Evolutionary conservation across 768 basidiomycete species (phyloP).

Genomic region (Clitopilus hobsonii): DNA sequence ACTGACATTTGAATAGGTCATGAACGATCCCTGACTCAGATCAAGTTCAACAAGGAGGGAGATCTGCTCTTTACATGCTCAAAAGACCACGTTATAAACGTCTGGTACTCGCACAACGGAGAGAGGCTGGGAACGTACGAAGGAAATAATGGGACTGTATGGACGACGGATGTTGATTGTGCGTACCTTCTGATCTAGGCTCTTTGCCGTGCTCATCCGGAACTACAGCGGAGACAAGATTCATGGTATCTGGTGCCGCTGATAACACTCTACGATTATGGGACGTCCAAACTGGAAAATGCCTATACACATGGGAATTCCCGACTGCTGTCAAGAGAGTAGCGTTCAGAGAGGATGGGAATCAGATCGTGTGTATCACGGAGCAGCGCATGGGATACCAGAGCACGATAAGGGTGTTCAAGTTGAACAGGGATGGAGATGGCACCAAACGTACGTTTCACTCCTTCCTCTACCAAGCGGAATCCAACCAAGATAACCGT

Average conservation of each 20-base stretch:
- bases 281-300: conserved; percentile 86
- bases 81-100: conserved; percentile 93
- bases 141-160: conserved; percentile 93
- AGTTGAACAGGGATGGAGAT: conserved; percentile 80
- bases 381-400: conserved; percentile 96
- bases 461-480: background rate
- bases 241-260: conserved; percentile 87
- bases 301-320: conserved; percentile 95
- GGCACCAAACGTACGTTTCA: conserved; percentile 67
- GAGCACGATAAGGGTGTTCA: conserved; percentile 87
- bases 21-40: conserved; percentile 94
- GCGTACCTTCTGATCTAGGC: too few species aligned
- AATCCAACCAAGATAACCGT: conserved; percentile 1
- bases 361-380: conserved; percentile 85
- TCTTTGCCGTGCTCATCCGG: too few species aligned
- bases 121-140: conserved; percentile 96
- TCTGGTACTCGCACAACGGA: conserved; percentile 97
- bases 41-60: conserved; percentile 96
- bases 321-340: conserved; percentile 97
- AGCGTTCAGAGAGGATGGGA: conserved; percentile 82
- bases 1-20: conserved; percentile 57
- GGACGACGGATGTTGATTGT: conserved; percentile 98
- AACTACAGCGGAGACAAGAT: conserved; percentile 71
- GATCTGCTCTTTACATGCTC: conserved; percentile 94
- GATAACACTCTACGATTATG: conserved; percentile 93